These are phyloP conservation scores for Bruguiera parviflora DNA, from an alignment of 345 rosid genomes.

Conservation along the genomic window DNA sequence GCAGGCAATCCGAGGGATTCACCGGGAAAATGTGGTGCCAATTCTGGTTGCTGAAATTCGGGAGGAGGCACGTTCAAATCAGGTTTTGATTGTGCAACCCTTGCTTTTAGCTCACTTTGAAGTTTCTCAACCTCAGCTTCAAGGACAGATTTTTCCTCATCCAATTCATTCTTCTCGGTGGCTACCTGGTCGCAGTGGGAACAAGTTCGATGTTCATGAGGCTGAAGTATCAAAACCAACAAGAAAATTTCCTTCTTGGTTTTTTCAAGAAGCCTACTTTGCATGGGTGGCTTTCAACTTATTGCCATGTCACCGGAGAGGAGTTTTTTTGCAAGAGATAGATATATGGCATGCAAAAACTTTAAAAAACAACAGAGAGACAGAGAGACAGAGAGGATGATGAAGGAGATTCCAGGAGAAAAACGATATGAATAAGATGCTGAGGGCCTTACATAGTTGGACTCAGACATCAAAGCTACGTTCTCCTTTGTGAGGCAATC, in stretches of 20 bases:
- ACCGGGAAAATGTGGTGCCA: constrained; percentile 29
- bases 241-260: background rate
- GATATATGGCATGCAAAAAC: no score
- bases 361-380: no score
- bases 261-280: background rate
- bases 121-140: constrained; percentile 57
- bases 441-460: constrained; percentile 57
- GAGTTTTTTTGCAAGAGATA: background rate
- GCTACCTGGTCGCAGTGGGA: constrained; percentile 47
- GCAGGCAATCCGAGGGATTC: constrained; percentile 25
- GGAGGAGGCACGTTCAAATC: constrained; percentile 57
- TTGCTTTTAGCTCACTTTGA: constrained; percentile 47
- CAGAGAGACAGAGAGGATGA: no score
- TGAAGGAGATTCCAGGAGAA: no score
- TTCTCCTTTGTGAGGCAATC: constrained; percentile 73
- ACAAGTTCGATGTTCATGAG: constrained; percentile 1
- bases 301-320: background rate
- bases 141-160: constrained; percentile 70
- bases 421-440: no score
- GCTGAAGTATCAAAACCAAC: background rate
- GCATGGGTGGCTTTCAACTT: background rate
- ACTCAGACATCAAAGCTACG: constrained; percentile 60
- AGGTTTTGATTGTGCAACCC: constrained; percentile 43
- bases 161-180: constrained; percentile 72
- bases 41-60: constrained; percentile 39